These are phyloP conservation scores for Microcos paniculata DNA, from an alignment of 345 rosid species.

Conservation along the genomic window DNA sequence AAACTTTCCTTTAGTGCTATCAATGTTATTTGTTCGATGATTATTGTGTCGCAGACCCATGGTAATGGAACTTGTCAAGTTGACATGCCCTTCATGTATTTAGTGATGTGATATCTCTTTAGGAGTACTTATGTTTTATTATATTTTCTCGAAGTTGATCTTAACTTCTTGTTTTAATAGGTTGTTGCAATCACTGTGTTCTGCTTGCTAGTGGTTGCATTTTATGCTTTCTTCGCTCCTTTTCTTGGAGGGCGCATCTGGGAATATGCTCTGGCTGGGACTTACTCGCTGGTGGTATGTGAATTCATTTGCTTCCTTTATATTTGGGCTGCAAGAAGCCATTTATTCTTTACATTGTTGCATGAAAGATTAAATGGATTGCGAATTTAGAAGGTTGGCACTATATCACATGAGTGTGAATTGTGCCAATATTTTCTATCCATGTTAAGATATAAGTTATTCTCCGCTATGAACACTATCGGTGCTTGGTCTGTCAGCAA, in stretches of 20 bases:
- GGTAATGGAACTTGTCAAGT: background rate
- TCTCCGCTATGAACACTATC: background rate
- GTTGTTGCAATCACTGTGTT: conserved; percentile 97
- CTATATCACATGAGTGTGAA: background rate
- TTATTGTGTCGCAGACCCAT: background rate
- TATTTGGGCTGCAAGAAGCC: background rate
- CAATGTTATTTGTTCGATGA: background rate
- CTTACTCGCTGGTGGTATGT: conserved; percentile 95
- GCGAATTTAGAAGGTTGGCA: background rate
- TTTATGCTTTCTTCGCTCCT: conserved; percentile 93
- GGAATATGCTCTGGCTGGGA: conserved; percentile 70
- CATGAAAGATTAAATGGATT: background rate
- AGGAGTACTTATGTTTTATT: background rate
- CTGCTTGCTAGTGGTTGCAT: conserved; percentile 87
- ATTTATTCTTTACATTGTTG: background rate
- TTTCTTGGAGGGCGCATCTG: conserved; percentile 87
- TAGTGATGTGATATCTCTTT: background rate
- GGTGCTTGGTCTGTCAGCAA: background rate
- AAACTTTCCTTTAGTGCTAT: no score
- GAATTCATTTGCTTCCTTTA: conserved; percentile 4
- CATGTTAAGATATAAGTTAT: background rate
- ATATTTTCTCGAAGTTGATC: conserved; percentile 4
- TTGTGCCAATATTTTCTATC: background rate
- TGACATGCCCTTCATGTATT: background rate
- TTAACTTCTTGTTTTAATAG: conserved; percentile 37